Evolutionary conservation across 805 yeast species (phyloP).

Genomic region (Debaryomyces hansenii): DNA sequence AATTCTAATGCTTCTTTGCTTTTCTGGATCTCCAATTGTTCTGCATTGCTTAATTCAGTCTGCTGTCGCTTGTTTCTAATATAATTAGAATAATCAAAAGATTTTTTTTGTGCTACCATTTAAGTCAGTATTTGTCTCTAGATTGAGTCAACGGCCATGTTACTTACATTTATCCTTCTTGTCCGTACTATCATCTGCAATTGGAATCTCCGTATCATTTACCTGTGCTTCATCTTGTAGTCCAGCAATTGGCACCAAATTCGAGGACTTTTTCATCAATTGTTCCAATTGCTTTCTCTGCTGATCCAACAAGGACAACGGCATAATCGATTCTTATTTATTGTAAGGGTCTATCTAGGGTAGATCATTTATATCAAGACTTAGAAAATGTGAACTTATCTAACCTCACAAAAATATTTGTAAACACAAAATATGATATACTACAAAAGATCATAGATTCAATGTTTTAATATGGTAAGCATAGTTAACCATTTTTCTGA

Average conservation of each 20-base stretch:
- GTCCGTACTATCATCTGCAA: neutral
- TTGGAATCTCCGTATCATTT: neutral
- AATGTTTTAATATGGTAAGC: neutral
- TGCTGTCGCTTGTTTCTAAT: constrained; percentile 1
- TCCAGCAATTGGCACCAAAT: neutral
- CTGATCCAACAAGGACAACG: neutral
- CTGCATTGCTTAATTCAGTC: neutral
- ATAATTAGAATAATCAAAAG: constrained; percentile 4
- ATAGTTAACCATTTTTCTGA: neutral
- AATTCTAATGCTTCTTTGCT: neutral
- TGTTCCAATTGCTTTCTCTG: constrained; percentile 2
- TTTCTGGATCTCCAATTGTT: neutral
- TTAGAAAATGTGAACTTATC: neutral
- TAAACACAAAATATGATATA: neutral
- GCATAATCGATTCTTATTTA: neutral
- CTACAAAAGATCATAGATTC: neutral
- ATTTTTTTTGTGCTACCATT: constrained; percentile 1
- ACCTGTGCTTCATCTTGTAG: neutral
- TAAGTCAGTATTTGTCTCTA: neutral
- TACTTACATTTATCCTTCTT: neutral
- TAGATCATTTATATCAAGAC: neutral
- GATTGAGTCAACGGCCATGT: neutral
- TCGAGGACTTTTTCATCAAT: constrained; percentile 1
- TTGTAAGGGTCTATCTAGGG: no score
- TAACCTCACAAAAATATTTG: neutral